Conservation (phyloP, 108 stramenopile genomes). For the Pelagomonas calceolata region DNA sequence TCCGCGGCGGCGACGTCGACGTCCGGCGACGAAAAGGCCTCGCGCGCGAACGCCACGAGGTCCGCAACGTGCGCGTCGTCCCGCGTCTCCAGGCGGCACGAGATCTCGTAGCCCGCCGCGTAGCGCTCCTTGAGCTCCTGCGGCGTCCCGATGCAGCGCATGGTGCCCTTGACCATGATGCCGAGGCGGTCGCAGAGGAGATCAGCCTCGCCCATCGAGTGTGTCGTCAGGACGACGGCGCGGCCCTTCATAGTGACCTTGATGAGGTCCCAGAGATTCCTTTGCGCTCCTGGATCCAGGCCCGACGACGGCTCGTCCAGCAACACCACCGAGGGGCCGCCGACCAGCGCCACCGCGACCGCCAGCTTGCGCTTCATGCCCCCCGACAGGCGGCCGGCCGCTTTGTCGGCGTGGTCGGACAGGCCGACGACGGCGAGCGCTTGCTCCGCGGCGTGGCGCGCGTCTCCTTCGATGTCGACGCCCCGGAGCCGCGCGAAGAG, state of each 20-base stretch:
- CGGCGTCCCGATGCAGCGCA: constrained; percentile 22
- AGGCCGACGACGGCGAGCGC: constrained; percentile 11
- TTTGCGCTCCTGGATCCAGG: constrained; percentile 63
- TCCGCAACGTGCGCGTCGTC: too few species aligned
- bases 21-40: too few species aligned
- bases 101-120: background rate
- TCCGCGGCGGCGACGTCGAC: background rate
- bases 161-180: constrained; percentile 85
- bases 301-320: constrained; percentile 71
- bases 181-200: constrained; percentile 88
- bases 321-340: constrained; percentile 53
- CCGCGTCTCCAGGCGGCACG: too few species aligned
- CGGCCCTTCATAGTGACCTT: constrained; percentile 19
- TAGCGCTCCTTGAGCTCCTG: background rate
- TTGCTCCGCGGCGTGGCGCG: constrained; percentile 19
- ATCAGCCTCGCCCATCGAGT: constrained; percentile 98
- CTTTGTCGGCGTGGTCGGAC: constrained; percentile 28
- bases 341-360: constrained; percentile 63
- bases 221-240: constrained; percentile 84
- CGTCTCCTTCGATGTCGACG: background rate
- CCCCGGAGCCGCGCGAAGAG: constrained; percentile 65
- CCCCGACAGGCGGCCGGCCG: constrained; percentile 41
- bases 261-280: constrained; percentile 1
- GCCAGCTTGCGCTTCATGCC: constrained; percentile 76
- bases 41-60: background rate